These are phyloP conservation scores for Clathrospora elynae DNA, from an alignment of 2,329 filamentous ascomycete genomes.

Conservation along the genomic window DNA sequence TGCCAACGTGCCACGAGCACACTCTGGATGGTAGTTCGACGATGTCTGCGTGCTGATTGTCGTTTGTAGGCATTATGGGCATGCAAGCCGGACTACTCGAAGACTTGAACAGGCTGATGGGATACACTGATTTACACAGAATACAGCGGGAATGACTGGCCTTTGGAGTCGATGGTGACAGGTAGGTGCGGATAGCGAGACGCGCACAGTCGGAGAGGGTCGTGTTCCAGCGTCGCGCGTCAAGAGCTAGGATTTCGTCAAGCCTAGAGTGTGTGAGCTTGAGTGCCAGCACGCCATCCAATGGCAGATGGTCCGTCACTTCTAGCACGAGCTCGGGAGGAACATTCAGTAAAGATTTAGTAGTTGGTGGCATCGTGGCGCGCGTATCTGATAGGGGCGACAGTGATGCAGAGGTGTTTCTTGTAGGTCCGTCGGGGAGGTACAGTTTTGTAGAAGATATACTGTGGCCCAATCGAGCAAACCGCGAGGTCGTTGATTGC, in stretches of 20 bases:
- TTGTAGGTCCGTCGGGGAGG: background rate
- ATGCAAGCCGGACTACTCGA: constrained; percentile 38
- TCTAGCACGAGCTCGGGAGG: constrained; percentile 51
- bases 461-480: background rate
- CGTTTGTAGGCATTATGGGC: constrained; percentile 7
- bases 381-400: background rate
- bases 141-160: constrained; percentile 34
- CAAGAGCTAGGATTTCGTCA: constrained; percentile 33
- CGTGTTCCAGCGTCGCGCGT: constrained; percentile 17
- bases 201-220: constrained; percentile 34
- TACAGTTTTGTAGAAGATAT: background rate
- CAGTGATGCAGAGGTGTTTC: background rate
- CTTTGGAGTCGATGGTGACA: constrained; percentile 17
- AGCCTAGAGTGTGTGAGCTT: constrained; percentile 45
- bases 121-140: constrained; percentile 40
- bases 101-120: constrained; percentile 36
- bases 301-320: constrained; percentile 44
- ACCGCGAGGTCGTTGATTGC: background rate
- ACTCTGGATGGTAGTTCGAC: constrained; percentile 38
- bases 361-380: constrained; percentile 11
- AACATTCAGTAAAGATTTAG: constrained; percentile 32
- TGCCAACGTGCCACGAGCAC: constrained; percentile 45
- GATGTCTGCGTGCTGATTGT: constrained; percentile 21
- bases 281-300: constrained; percentile 46
- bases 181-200: constrained; percentile 37